A percentile compares a stretch with the other conserved stretches of the same genome.
These are phyloP conservation scores for Synchytrium microbalum DNA, from an alignment of 371 early-diverging fungal species.

Conservation along the genomic window DNA sequence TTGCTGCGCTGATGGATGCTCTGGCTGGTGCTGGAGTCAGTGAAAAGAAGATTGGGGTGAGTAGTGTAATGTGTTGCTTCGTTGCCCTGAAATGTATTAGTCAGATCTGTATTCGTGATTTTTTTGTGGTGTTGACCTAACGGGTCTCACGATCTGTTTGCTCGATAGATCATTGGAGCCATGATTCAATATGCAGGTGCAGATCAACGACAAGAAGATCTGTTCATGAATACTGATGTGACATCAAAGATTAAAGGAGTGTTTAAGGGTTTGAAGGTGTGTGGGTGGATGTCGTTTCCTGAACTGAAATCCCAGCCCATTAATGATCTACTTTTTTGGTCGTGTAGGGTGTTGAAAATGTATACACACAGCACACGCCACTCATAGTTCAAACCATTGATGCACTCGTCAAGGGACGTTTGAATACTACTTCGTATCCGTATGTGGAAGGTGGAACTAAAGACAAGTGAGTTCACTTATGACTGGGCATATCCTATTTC, in stretches of 20 bases:
- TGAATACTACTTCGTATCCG: conserved; percentile 72
- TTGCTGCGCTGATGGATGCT: conserved; percentile 54
- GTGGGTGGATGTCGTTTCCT: background rate
- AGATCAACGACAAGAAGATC: conserved; percentile 77
- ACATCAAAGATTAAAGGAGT: conserved; percentile 72
- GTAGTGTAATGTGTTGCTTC: conserved; percentile 11
- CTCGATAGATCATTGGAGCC: conserved; percentile 51
- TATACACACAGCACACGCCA: conserved; percentile 95
- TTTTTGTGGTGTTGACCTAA: background rate
- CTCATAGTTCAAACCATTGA: conserved; percentile 68
- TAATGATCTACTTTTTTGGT: background rate
- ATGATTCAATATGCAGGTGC: conserved; percentile 72
- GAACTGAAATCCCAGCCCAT: too few species aligned
- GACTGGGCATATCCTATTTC: background rate
- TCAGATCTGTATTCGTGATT: background rate
- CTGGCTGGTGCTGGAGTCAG: conserved; percentile 60
- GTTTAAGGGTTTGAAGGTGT: conserved; percentile 73
- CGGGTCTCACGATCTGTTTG: background rate
- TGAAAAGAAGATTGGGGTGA: conserved; percentile 62
- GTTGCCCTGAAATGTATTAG: conserved; percentile 3
- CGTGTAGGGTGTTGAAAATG: conserved; percentile 88
- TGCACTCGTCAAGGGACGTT: conserved; percentile 65
- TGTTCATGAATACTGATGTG: conserved; percentile 77
- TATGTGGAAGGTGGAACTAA: conserved; percentile 54
- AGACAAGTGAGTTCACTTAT: conserved; percentile 49